These are phyloP conservation scores for Juncus inflexus DNA, from an alignment of 176 grass and related monocot genomes.

Conservation along the genomic window DNA sequence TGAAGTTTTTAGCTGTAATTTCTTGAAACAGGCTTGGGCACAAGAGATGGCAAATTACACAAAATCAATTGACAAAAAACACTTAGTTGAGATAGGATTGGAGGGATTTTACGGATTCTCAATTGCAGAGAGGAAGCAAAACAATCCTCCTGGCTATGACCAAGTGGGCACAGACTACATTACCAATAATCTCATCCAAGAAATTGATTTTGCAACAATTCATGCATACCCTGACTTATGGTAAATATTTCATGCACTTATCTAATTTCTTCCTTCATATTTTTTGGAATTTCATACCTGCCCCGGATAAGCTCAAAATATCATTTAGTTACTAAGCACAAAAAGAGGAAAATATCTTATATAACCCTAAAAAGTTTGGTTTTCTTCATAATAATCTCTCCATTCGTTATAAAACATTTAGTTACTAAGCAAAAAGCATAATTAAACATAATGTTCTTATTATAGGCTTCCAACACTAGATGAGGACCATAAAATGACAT, in stretches of 20 bases:
- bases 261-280: neutral
- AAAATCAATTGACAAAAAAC: slow-evolving; percentile 52
- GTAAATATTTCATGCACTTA: slow-evolving; percentile 17
- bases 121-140: slow-evolving; percentile 41
- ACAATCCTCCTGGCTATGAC: slow-evolving; percentile 48
- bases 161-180: slow-evolving; percentile 61
- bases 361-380: too few relatives aligned
- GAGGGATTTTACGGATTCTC: slow-evolving; percentile 82
- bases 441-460: too few relatives aligned
- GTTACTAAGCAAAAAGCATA: too few relatives aligned
- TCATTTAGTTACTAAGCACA: neutral
- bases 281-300: neutral
- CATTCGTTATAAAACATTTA: too few relatives aligned
- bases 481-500: slow-evolving; percentile 1
- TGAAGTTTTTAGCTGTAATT: neutral
- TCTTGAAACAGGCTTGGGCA: slow-evolving; percentile 51
- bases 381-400: too few relatives aligned
- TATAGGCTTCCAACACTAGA: slow-evolving; percentile 12
- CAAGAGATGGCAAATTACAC: slow-evolving; percentile 71
- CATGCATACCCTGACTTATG: slow-evolving; percentile 88
- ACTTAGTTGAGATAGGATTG: slow-evolving; percentile 62
- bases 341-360: neutral
- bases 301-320: slow-evolving; percentile 5
- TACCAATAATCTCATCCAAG: slow-evolving; percentile 29
- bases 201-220: slow-evolving; percentile 79